Percentiles rank a stretch among this genome's conserved stretches.
phyloP scores from a whole-genome alignment of 306 rosid genomes.

The Fragaria vesca region DNA sequence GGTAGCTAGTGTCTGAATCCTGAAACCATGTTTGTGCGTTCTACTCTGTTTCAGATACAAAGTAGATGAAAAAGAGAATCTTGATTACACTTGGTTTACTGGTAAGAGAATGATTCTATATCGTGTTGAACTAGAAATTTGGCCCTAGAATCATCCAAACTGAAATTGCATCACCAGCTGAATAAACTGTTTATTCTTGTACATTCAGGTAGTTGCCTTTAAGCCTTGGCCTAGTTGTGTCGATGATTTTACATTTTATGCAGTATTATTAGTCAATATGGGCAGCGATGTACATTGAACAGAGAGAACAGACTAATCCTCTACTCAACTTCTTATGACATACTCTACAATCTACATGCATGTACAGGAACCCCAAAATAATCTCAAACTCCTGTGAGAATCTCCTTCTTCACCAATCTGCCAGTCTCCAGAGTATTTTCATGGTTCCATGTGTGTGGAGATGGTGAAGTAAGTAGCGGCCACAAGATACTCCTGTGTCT shows the following conservation, averaged over 20 bases:
- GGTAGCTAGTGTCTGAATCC: not conserved
- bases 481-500: conserved; percentile 47
- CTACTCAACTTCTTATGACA: conserved; percentile 5
- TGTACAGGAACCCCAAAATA: not conserved
- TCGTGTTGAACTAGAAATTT: not conserved
- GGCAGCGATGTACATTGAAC: conserved; percentile 13
- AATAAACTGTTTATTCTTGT: not conserved
- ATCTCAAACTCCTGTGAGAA: conserved; percentile 49
- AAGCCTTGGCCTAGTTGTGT: conserved; percentile 1
- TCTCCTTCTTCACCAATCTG: conserved; percentile 46
- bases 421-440: conserved; percentile 42
- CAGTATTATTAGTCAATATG: not conserved
- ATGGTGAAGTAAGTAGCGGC: conserved; percentile 65
- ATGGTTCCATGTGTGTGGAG: conserved; percentile 65
- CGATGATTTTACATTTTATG: conserved; percentile 3
- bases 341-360: not conserved
- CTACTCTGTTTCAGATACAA: not conserved
- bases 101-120: not conserved
- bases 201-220: not conserved
- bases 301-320: conserved; percentile 6
- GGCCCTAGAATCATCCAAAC: not conserved
- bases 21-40: not conserved
- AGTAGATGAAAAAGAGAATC: not conserved
- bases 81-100: not conserved
- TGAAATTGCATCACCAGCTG: not conserved